phyloP scores from a whole-genome alignment of 768 basidiomycete species.

The Tricholoma matsutake region DNA sequence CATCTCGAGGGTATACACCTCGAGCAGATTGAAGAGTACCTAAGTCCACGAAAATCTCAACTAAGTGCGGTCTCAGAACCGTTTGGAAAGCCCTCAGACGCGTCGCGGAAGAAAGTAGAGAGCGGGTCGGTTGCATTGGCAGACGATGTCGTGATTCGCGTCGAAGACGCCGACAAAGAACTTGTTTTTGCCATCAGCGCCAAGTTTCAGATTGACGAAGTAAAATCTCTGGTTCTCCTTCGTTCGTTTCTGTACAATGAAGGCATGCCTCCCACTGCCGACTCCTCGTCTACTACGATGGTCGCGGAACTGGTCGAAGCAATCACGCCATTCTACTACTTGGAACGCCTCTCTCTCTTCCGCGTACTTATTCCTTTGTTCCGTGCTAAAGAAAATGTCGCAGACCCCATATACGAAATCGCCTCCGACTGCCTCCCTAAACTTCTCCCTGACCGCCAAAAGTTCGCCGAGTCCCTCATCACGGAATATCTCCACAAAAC shows the following conservation, averaged over 20 bases:
- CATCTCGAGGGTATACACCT: slow-evolving; percentile 54
- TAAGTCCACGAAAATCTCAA: slow-evolving; percentile 53
- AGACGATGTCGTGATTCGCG: slow-evolving; percentile 57
- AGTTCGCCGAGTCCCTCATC: slow-evolving; percentile 62
- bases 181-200: slow-evolving; percentile 69
- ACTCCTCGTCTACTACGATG: slow-evolving; percentile 41
- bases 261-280: slow-evolving; percentile 54
- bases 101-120: slow-evolving; percentile 65
- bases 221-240: slow-evolving; percentile 71
- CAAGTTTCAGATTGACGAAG: slow-evolving; percentile 73
- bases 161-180: slow-evolving; percentile 70
- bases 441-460: slow-evolving; percentile 59
- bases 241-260: slow-evolving; percentile 79
- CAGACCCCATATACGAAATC: slow-evolving; percentile 50
- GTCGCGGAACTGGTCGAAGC: slow-evolving; percentile 61
- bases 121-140: slow-evolving; percentile 65
- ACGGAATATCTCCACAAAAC: slow-evolving; percentile 58
- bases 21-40: slow-evolving; percentile 57
- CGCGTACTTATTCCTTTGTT: slow-evolving; percentile 74
- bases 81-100: slow-evolving; percentile 66
- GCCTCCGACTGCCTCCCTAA: slow-evolving; percentile 53
- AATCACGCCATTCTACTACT: slow-evolving; percentile 79
- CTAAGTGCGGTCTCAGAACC: slow-evolving; percentile 58
- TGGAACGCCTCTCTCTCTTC: slow-evolving; percentile 70
- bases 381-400: slow-evolving; percentile 59